Conservation (phyloP, 768 basidiomycete genomes). For the Pleurotus salmoneostramineus region DNA sequence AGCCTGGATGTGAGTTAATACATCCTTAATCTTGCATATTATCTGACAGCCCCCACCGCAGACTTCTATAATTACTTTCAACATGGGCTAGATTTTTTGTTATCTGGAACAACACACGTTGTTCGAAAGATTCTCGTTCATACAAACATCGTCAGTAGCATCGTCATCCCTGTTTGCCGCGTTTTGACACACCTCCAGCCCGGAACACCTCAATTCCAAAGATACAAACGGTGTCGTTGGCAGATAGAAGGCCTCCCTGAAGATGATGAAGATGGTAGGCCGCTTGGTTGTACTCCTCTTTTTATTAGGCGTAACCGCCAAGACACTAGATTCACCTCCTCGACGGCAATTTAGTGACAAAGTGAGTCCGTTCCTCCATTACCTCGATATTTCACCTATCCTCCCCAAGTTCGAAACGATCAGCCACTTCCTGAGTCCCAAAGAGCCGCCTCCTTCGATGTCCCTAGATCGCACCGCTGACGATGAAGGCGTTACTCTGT, state of each 20-base stretch:
- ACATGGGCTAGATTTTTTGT: constrained; percentile 83
- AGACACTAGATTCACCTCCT: constrained; percentile 60
- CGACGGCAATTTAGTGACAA: constrained; percentile 70
- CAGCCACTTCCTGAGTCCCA: constrained; percentile 71
- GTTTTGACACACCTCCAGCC: constrained; percentile 42
- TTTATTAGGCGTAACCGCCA: constrained; percentile 4
- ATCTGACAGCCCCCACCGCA: constrained; percentile 20
- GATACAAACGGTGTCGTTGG: constrained; percentile 92
- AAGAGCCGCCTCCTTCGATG: constrained; percentile 78
- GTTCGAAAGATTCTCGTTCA: constrained; percentile 87
- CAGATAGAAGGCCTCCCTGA: constrained; percentile 76
- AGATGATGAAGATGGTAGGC: constrained; percentile 76
- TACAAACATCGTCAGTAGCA: constrained; percentile 70
- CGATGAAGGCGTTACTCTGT: constrained; percentile 65
- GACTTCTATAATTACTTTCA: constrained; percentile 95
- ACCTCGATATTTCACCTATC: background rate
- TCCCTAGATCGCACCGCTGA: constrained; percentile 75
- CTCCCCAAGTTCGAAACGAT: constrained; percentile 65
- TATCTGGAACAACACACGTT: constrained; percentile 65
- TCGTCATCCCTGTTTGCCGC: no score
- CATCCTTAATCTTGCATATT: background rate
- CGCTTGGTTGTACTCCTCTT: background rate
- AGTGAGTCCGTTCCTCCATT: constrained; percentile 29
- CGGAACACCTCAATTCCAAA: constrained; percentile 85
- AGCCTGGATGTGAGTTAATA: constrained; percentile 42